Percentiles rank a stretch among this genome's conserved stretches.
These are phyloP conservation scores for Fusarium heterosporum DNA, from an alignment of 2,329 filamentous ascomycete genomes.

Conservation along the genomic window DNA sequence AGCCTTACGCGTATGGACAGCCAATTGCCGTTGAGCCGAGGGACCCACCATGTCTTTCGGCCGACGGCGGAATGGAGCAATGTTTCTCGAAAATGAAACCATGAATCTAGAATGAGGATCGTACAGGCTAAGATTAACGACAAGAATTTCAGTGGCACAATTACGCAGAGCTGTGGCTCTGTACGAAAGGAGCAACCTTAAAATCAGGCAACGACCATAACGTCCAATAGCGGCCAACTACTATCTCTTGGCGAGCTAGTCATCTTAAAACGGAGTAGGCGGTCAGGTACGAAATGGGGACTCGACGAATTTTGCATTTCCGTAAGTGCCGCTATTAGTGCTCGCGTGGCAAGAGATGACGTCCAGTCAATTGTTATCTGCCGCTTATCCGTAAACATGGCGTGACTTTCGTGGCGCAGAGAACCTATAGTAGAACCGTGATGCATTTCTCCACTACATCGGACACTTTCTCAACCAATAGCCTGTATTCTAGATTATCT, in stretches of 20 bases:
- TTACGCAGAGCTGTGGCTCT: not conserved
- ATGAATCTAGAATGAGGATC: too few species aligned
- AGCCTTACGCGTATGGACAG: conserved; percentile 3
- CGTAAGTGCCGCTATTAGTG: too few species aligned
- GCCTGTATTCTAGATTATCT: conserved; percentile 11
- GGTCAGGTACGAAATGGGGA: not conserved
- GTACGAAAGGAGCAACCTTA: not conserved
- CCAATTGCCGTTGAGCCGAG: not conserved
- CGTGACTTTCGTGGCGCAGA: too few species aligned
- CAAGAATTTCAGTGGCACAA: too few species aligned
- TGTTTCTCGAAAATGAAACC: too few species aligned
- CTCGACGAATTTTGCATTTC: too few species aligned
- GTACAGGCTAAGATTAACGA: too few species aligned
- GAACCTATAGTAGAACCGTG: not conserved
- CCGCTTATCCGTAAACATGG: too few species aligned
- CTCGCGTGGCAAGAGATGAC: too few species aligned
- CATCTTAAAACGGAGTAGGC: not conserved
- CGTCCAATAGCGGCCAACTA: not conserved
- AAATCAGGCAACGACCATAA: not conserved
- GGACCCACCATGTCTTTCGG: not conserved
- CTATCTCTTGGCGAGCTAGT: not conserved
- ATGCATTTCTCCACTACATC: not conserved
- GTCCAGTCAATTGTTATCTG: too few species aligned
- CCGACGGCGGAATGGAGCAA: too few species aligned
- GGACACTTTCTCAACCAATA: not conserved